phyloP scores from a whole-genome alignment of 2,329 filamentous ascomycete genomes.

The Coniochaeta sp. region DNA sequence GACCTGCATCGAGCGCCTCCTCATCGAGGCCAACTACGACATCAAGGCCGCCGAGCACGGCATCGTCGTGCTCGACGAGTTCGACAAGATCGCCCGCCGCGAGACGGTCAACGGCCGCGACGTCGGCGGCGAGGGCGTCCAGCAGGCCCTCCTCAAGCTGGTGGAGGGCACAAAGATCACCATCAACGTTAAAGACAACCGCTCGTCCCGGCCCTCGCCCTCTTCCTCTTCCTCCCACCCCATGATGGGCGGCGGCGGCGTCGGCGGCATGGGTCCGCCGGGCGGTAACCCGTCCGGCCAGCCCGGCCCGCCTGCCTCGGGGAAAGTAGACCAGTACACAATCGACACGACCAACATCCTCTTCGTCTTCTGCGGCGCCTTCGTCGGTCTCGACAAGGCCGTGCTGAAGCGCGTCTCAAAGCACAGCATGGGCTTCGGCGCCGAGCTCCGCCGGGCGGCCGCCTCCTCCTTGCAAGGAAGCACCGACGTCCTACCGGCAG shows the following conservation, averaged over 20 bases:
- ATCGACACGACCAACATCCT: conserved; percentile 94
- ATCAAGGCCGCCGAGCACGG: conserved; percentile 78
- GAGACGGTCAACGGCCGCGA: conserved; percentile 87
- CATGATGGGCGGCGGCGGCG: conserved; percentile 46
- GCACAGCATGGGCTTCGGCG: conserved; percentile 84
- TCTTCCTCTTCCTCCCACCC: too few relatives aligned
- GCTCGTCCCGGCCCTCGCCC: conserved; percentile 37
- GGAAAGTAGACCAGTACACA: conserved; percentile 57
- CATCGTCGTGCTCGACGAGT: conserved; percentile 93
- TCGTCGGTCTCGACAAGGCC: conserved; percentile 83
- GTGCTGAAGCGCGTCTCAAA: conserved; percentile 83
- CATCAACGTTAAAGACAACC: conserved; percentile 77
- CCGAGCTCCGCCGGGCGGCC: conserved; percentile 57
- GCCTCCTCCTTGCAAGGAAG: conserved; percentile 39
- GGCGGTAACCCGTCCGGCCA: conserved; percentile 39
- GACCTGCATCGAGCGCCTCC: conserved; percentile 80
- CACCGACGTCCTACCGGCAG: conserved; percentile 57
- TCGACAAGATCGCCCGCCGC: conserved; percentile 91
- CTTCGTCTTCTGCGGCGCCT: conserved; percentile 94
- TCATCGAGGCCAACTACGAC: conserved; percentile 87
- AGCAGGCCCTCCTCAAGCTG: conserved; percentile 91
- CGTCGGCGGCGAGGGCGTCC: conserved; percentile 91
- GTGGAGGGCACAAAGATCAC: conserved; percentile 94
- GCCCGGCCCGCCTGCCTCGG: conserved; percentile 28
- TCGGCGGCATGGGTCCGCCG: too few relatives aligned